Conservation (phyloP, 177 flowering plant species). For the Vitis hybrid region DNA sequence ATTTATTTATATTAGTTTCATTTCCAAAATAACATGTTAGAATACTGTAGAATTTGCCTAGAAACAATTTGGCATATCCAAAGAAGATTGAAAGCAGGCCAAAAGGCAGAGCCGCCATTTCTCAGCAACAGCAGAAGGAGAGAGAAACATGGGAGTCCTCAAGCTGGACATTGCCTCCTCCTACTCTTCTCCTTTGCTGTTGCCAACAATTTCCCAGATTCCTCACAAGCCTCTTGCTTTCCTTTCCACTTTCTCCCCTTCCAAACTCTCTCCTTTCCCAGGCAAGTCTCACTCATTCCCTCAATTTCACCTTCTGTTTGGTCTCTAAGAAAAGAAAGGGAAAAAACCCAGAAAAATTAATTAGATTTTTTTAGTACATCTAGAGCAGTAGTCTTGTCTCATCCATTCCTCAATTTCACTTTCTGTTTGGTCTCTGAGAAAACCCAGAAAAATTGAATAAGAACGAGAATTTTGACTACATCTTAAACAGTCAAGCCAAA, state of each 20-base stretch:
- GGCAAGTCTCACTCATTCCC: constrained; percentile 8
- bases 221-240: neutral
- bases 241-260: neutral
- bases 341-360: too few species aligned
- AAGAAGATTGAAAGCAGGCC: too few species aligned
- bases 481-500: neutral
- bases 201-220: neutral
- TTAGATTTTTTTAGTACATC: too few species aligned
- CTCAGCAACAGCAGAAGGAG: neutral
- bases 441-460: neutral
- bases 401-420: neutral
- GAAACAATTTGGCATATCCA: too few species aligned
- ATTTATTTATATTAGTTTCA: too few species aligned
- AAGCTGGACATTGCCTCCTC: constrained; percentile 3
- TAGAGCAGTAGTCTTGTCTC: too few species aligned
- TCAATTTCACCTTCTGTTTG: too few species aligned
- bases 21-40: too few species aligned
- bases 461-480: neutral
- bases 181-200: neutral
- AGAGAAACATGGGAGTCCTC: neutral
- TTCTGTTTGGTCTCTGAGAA: neutral
- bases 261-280: constrained; percentile 1
- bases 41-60: too few species aligned
- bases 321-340: too few species aligned
- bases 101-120: too few species aligned